Base-by-base conservation (phyloP, 495 filamentous ascomycete genomes). In the Hypoxylon intermedium region DNA sequence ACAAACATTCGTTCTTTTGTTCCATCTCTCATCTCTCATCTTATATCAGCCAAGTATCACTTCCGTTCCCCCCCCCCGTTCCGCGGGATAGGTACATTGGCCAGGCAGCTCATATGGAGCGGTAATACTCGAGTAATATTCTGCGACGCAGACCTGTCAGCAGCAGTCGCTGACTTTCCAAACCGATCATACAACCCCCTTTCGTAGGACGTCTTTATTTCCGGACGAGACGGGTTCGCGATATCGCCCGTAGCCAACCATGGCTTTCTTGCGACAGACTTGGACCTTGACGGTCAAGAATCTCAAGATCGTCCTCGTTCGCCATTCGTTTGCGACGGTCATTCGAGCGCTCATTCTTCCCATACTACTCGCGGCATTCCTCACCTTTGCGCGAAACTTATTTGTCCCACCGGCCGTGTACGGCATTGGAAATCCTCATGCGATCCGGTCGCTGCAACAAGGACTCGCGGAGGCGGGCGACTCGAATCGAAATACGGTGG, bases 271-370 rank as follows among this genome's bases (percentile, higher is more conserved):
- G 44, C 75, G 81, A 20, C 92, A 94, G 74, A 86, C 83, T 53
- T 85, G 84, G 85, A 88, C 89, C 21, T 78, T 95, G 58, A 83
- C 81, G 53, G 70, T 73, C 60, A 96, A 96, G 76, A 95, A 88
- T 62, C 75, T 92, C 26, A 78, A 85, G 34, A 87, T 94, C 60
- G 81, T 85, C 31, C 71, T 90, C 51, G 48, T 80, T 47, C 87
- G 92, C 9, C 88, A 88, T 68, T 67, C 72, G 31, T 66, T 85
- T 33, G 79, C 85, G 4, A 92, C 90, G 0, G 45, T 80, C n/a
- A 65, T 89, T 20, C 84, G 88, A 30, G 87, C 88, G 1, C 84
- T 93, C 49, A 45, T 92, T 5, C 76, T 91, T 6, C 91, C 91
- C 2, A 77, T 94, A 38, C 73, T 87, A 19, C 85, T 92, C 59